phyloP scores from a whole-genome alignment of 192 early-diverging fungal genomes.

The Umbelopsis vinacea region DNA sequence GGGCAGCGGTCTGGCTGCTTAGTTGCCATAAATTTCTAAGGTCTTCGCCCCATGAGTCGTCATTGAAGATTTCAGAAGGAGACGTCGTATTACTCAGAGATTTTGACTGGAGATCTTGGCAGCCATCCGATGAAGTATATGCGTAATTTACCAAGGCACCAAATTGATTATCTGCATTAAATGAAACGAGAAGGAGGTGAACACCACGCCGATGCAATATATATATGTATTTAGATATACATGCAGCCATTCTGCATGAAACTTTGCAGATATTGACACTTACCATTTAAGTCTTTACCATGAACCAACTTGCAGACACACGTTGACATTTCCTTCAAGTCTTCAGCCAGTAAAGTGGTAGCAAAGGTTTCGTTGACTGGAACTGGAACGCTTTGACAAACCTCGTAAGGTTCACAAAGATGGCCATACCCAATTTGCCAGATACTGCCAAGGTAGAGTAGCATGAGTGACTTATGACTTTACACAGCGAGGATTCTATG shows the following conservation, averaged over 20 bases:
- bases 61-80: slow-evolving; percentile 4
- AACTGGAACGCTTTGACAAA: background rate
- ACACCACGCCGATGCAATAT: background rate
- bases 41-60: slow-evolving; percentile 3
- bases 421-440: slow-evolving; percentile 23
- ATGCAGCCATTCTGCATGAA: background rate
- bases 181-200: background rate
- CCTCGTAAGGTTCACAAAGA: slow-evolving; percentile 5
- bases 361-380: slow-evolving; percentile 14
- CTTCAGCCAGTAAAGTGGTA: background rate
- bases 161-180: slow-evolving; percentile 17
- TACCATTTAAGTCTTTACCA: slow-evolving; percentile 6
- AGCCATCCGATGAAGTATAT: background rate
- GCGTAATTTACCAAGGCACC: slow-evolving; percentile 20
- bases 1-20: background rate
- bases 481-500: background rate
- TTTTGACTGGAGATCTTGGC: background rate
- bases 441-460: background rate
- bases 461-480: background rate
- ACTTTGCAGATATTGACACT: background rate
- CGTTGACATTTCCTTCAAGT: background rate
- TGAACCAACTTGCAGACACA: background rate
- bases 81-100: background rate
- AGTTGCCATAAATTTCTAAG: background rate
- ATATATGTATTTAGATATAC: background rate